These are phyloP conservation scores for Stephania yunnanensis DNA, from an alignment of 164 flowering plant species.

Conservation along the genomic window DNA sequence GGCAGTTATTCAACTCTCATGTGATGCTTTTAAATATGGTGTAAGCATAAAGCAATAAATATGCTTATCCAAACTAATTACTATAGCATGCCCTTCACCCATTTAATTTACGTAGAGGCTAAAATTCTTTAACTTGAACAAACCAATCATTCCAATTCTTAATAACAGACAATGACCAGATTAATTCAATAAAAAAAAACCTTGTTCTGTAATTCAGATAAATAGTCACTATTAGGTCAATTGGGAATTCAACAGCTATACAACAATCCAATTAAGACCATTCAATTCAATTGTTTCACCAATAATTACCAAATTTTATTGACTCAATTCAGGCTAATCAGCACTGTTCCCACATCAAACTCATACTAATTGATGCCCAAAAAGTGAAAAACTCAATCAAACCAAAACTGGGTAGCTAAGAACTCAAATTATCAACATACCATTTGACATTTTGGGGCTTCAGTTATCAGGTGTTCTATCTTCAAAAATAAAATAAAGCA, in stretches of 20 bases:
- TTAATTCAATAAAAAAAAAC: neutral
- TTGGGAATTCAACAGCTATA: neutral
- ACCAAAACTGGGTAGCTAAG: neutral
- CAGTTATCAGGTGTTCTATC: neutral
- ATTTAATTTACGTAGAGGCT: no score
- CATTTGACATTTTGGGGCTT: no score
- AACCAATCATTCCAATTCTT: no score
- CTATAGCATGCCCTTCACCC: no score
- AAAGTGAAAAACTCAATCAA: neutral
- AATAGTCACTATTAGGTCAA: neutral
- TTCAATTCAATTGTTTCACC: neutral
- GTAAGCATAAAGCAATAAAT: no score
- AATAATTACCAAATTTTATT: neutral
- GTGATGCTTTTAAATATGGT: neutral
- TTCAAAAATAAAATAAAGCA: neutral
- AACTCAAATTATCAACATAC: neutral
- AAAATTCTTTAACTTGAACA: no score
- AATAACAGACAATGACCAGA: no score
- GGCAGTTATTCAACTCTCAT: neutral
- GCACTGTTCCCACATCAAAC: neutral
- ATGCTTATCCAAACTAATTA: no score
- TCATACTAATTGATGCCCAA: neutral
- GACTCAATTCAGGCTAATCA: neutral
- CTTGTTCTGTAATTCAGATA: neutral
- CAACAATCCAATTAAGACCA: neutral